phyloP scores from a whole-genome alignment of 140 eudicot genomes.

The Erigeron philadelphicus region DNA sequence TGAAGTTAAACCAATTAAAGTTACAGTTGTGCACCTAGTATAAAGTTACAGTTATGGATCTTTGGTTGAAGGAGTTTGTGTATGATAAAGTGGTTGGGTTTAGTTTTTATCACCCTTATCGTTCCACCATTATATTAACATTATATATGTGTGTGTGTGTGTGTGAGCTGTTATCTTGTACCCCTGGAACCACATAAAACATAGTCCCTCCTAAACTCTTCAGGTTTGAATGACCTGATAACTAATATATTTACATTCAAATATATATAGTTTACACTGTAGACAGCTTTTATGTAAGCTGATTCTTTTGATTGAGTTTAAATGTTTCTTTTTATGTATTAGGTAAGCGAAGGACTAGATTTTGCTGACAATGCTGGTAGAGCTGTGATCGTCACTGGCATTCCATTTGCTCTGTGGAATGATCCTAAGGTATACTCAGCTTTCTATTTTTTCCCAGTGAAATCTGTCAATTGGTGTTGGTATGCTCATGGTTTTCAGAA shows the following conservation, averaged over 20 bases:
- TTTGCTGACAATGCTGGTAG: conserved; percentile 96
- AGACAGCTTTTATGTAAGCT: not conserved
- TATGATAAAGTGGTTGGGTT: no score
- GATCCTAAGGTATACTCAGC: conserved; percentile 77
- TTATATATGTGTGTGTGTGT: no score
- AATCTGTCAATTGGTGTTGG: conserved; percentile 9
- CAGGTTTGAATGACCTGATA: not conserved
- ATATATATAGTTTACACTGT: not conserved
- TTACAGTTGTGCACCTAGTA: no score
- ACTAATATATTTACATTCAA: not conserved
- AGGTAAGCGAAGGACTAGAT: conserved; percentile 99
- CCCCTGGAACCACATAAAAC: not conserved
- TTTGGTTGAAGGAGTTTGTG: no score
- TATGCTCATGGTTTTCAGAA: conserved; percentile 1
- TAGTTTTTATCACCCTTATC: no score
- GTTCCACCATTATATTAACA: no score
- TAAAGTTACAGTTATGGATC: no score
- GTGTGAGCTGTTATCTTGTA: no score
- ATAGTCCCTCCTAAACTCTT: not conserved
- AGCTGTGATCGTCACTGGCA: conserved; percentile 88
- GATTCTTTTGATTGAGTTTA: not conserved
- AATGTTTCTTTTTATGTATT: conserved; percentile 14
- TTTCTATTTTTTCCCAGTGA: conserved; percentile 5
- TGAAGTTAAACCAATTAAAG: no score
- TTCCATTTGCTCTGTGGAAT: conserved; percentile 83